A percentile compares a stretch with the other conserved stretches of the same genome.
phyloP scores from a whole-genome alignment of 345 rosid genomes.

The Brassica rapa region DNA sequence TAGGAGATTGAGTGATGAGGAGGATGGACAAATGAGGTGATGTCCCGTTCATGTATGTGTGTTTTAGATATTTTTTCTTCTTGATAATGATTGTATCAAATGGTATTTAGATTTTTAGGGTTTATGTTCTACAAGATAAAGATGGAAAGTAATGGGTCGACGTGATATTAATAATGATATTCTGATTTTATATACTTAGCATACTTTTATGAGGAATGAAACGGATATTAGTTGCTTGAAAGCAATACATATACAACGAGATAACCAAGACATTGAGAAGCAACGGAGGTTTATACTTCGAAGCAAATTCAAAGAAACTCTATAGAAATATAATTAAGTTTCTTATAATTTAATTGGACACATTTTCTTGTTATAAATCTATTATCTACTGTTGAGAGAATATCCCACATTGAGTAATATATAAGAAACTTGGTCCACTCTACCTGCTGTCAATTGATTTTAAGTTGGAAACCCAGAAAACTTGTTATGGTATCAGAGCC shows the following conservation, averaged over 20 bases:
- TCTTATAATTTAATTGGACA: background rate
- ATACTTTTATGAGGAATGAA: background rate
- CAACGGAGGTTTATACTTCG: conserved; percentile 5
- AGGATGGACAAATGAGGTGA: too few species aligned
- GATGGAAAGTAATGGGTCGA: background rate
- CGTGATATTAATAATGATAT: background rate
- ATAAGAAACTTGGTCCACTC: too few species aligned
- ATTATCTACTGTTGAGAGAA: background rate
- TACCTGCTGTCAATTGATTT: too few species aligned
- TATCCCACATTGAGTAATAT: too few species aligned
- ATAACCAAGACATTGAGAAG: conserved; percentile 5
- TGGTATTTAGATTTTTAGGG: background rate
- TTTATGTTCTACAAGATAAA: background rate
- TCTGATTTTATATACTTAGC: background rate
- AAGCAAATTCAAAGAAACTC: background rate
- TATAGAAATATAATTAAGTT: background rate
- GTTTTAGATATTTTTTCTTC: background rate
- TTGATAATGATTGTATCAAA: background rate
- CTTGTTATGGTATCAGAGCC: too few species aligned
- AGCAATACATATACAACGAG: background rate
- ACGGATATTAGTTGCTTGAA: conserved; percentile 1
- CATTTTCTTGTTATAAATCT: background rate
- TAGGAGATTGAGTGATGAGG: too few species aligned
- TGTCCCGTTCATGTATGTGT: background rate
- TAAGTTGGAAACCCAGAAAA: too few species aligned